A percentile compares a stretch with the other conserved stretches of the same genome.
Evolutionary conservation across 805 yeast species (phyloP).

Genomic region (Saturnispora hagleri): DNA sequence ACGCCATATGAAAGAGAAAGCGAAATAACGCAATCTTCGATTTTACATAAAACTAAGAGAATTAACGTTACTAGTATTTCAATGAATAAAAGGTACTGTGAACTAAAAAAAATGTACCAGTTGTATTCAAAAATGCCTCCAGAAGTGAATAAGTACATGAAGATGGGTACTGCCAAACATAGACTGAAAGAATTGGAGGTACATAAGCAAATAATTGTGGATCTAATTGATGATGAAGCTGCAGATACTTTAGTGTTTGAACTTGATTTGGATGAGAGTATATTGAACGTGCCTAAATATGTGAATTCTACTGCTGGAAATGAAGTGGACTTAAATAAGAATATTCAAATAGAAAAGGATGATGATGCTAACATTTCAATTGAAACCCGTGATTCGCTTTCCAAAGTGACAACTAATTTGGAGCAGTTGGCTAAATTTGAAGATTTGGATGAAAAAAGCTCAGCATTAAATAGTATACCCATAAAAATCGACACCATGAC

Average conservation of each 20-base stretch:
- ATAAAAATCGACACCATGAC: too few relatives aligned
- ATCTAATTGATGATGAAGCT: neutral
- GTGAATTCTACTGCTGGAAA: too few relatives aligned
- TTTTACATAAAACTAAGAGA: slow-evolving; percentile 17
- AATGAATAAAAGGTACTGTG: slow-evolving; percentile 56
- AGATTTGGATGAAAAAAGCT: neutral
- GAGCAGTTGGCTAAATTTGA: neutral
- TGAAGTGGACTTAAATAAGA: neutral
- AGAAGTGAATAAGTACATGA: slow-evolving; percentile 33
- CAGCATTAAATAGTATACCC: neutral
- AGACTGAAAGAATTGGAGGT: slow-evolving; percentile 35
- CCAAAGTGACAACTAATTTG: neutral
- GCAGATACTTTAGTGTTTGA: slow-evolving; percentile 4
- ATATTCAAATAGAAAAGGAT: neutral
- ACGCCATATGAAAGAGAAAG: slow-evolving; percentile 12
- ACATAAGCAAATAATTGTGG: slow-evolving; percentile 29
- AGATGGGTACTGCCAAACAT: slow-evolving; percentile 41
- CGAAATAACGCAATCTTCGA: neutral
- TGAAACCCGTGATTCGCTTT: neutral
- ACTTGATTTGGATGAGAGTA: slow-evolving; percentile 2
- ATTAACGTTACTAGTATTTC: slow-evolving; percentile 53
- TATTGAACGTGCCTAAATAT: neutral
- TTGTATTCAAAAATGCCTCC: slow-evolving; percentile 32
- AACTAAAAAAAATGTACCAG: slow-evolving; percentile 44
- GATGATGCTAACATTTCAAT: neutral